Evolutionary conservation across 306 rosid species (phyloP).

Genomic region (Pyrus bretschneideri): DNA sequence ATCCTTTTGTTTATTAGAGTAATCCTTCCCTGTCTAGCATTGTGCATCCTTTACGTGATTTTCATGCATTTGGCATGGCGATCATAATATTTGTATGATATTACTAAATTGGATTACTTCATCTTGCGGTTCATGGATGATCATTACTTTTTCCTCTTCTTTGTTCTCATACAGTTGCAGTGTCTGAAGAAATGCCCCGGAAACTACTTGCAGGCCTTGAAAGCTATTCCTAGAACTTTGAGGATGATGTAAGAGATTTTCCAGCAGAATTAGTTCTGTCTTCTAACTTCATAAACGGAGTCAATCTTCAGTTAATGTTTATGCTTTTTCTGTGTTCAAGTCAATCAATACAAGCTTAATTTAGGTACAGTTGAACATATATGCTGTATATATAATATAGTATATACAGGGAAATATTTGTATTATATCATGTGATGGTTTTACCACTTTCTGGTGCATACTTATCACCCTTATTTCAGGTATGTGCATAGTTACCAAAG

Average conservation of each 20-base stretch:
- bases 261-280: not conserved
- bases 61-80: not conserved
- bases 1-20: not conserved
- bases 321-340: not conserved
- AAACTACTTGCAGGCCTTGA: slow-evolving; percentile 80
- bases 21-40: not conserved
- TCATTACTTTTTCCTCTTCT: not conserved
- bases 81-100: not conserved
- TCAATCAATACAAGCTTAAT: not conserved
- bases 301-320: not conserved
- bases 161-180: slow-evolving; percentile 60
- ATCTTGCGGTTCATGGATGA: not conserved
- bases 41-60: not conserved
- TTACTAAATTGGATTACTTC: not conserved
- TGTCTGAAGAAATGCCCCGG: slow-evolving; percentile 74
- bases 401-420: too few species aligned
- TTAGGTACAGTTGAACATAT: not conserved
- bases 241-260: slow-evolving; percentile 81
- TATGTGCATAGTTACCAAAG: slow-evolving; percentile 97
- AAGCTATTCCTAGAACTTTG: slow-evolving; percentile 85
- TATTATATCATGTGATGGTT: too few species aligned
- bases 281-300: not conserved
- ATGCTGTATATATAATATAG: too few species aligned
- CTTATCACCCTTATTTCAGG: slow-evolving; percentile 35
- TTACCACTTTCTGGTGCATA: not conserved